Conservation (phyloP, 164 flowering plant species). For the Umbellularia californica region DNA sequence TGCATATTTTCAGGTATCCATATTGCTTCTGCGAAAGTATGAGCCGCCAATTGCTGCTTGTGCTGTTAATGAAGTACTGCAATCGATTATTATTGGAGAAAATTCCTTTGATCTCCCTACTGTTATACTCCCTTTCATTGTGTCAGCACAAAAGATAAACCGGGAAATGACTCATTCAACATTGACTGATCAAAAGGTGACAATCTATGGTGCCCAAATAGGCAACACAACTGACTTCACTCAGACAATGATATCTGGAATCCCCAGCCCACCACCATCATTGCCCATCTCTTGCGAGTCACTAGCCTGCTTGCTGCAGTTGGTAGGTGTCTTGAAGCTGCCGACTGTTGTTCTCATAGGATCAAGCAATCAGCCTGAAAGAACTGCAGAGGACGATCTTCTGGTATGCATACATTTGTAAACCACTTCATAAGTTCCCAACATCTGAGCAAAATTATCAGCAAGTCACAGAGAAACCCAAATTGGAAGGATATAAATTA, state of each 20-base stretch:
- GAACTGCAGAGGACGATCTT: constrained; percentile 29
- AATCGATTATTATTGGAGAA: constrained; percentile 31
- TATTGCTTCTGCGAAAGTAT: constrained; percentile 49
- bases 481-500: not conserved
- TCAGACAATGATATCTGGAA: constrained; percentile 26
- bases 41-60: constrained; percentile 61
- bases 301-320: constrained; percentile 55
- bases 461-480: not conserved
- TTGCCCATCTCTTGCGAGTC: constrained; percentile 59
- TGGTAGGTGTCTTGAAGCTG: constrained; percentile 39
- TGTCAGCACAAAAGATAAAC: constrained; percentile 44
- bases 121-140: constrained; percentile 49
- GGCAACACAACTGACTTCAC: constrained; percentile 48
- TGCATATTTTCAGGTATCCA: constrained; percentile 44
- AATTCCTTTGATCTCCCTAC: constrained; percentile 36
- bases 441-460: not conserved
- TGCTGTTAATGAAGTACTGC: constrained; percentile 55
- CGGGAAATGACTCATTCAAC: constrained; percentile 27
- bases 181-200: constrained; percentile 9
- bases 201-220: constrained; percentile 43
- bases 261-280: constrained; percentile 36
- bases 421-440: not conserved
- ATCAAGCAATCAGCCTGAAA: constrained; percentile 23
- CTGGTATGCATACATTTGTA: constrained; percentile 39
- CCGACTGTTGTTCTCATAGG: constrained; percentile 65